These are phyloP conservation scores for Venturia carpophila DNA, from an alignment of 2,329 filamentous ascomycete genomes.

Conservation along the genomic window DNA sequence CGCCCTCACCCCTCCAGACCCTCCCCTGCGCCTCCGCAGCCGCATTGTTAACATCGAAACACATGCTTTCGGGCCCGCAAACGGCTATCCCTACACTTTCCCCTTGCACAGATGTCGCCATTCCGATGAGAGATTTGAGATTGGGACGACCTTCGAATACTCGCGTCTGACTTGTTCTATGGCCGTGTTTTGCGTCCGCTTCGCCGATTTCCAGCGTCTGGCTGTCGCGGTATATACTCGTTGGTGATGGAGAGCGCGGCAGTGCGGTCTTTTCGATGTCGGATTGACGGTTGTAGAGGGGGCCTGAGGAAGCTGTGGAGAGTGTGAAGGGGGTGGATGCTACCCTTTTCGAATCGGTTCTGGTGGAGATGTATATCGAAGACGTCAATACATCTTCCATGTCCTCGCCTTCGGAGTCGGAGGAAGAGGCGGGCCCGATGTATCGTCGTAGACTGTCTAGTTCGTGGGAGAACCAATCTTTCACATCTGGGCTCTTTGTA, in stretches of 20 bases:
- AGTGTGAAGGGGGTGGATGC: no score
- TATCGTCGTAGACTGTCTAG: background rate
- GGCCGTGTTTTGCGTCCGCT: background rate
- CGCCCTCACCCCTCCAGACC: conserved; percentile 14
- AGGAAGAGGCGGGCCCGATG: background rate
- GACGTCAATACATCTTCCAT: background rate
- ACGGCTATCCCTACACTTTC: background rate
- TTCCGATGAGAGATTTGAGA: background rate
- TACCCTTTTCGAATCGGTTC: background rate
- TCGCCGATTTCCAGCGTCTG: background rate
- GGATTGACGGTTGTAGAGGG: background rate
- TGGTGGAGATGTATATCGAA: background rate
- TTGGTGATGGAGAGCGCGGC: background rate
- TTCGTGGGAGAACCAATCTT: background rate
- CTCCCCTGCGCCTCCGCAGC: conserved; percentile 18
- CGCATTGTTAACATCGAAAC: conserved; percentile 20
- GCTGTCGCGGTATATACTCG: background rate
- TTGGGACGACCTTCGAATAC: background rate
- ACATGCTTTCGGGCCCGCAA: conserved; percentile 16
- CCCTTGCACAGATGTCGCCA: background rate
- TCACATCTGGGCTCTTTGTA: background rate
- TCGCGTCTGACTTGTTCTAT: no score
- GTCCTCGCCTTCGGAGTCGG: background rate
- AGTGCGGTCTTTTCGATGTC: background rate
- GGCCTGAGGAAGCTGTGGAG: background rate